These are phyloP conservation scores for Pseudogymnoascus sp. DNA, from an alignment of 2,329 filamentous ascomycete genomes.

Conservation along the genomic window DNA sequence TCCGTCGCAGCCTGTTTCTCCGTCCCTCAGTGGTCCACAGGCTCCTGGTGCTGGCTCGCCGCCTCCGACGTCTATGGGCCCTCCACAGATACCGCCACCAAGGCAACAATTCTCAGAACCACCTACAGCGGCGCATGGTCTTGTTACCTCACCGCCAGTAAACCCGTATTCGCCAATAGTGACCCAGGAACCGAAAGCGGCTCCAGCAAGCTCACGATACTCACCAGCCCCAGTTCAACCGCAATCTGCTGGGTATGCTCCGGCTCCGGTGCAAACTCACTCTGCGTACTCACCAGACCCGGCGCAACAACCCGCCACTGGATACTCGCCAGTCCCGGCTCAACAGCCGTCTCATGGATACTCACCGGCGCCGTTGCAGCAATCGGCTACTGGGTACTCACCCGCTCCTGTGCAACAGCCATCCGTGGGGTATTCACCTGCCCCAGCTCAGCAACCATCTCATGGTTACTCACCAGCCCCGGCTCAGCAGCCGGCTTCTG, in stretches of 20 bases:
- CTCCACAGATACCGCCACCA: slow-evolving; percentile 15
- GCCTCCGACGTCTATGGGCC: slow-evolving; percentile 15
- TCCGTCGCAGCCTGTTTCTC: slow-evolving; percentile 21
- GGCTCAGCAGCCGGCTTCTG: slow-evolving; percentile 33
- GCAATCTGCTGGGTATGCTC: slow-evolving; percentile 16
- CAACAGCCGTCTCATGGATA: slow-evolving; percentile 15
- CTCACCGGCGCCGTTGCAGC: slow-evolving; percentile 22
- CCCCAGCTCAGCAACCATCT: slow-evolving; percentile 12
- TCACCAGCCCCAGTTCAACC: neutral
- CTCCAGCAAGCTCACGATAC: slow-evolving; percentile 20
- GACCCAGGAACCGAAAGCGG: neutral
- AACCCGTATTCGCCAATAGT: slow-evolving; percentile 27
- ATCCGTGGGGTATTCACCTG: slow-evolving; percentile 13
- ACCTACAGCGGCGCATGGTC: slow-evolving; percentile 18
- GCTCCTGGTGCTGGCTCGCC: slow-evolving; percentile 19
- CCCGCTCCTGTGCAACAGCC: slow-evolving; percentile 40
- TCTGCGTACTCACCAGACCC: slow-evolving; percentile 54
- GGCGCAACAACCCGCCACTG: slow-evolving; percentile 31
- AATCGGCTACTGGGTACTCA: slow-evolving; percentile 50
- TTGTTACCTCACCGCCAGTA: slow-evolving; percentile 27
- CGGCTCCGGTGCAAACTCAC: slow-evolving; percentile 29
- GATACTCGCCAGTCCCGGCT: neutral
- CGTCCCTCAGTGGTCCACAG: slow-evolving; percentile 21
- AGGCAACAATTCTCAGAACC: slow-evolving; percentile 13
- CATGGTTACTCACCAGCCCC: slow-evolving; percentile 16